phyloP scores from a whole-genome alignment of 495 filamentous ascomycete genomes.

The Aspergillus carlsbadensis region DNA sequence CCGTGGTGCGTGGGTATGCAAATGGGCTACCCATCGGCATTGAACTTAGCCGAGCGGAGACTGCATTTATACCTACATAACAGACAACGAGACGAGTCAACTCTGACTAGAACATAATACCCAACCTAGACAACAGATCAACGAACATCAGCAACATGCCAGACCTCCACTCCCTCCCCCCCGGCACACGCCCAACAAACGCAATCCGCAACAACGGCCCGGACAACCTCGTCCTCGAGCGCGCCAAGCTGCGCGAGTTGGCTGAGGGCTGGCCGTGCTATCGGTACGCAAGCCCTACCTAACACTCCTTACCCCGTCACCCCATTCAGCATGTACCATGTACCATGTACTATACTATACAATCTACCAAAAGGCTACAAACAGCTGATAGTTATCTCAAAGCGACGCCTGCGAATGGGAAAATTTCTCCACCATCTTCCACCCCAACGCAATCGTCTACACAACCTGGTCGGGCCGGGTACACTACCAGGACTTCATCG shows the following conservation, averaged over 20 bases:
- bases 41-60: background rate
- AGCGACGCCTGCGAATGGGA: conserved; percentile 64
- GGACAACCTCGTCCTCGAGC: conserved; percentile 45
- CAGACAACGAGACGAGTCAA: too few species aligned
- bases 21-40: background rate
- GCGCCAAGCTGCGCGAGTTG: conserved; percentile 58
- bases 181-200: conserved; percentile 26
- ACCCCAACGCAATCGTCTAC: conserved; percentile 57
- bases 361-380: too few species aligned
- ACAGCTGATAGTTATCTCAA: too few species aligned
- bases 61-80: too few species aligned
- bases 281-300: conserved; percentile 18
- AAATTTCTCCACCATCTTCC: conserved; percentile 62
- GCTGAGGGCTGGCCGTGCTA: conserved; percentile 69
- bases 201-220: conserved; percentile 58
- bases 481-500: conserved; percentile 55
- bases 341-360: too few species aligned
- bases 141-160: conserved; percentile 20
- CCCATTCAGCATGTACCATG: too few species aligned
- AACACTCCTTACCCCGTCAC: too few species aligned
- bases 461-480: conserved; percentile 62
- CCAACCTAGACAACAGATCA: too few species aligned
- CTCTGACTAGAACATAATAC: too few species aligned
- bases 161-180: conserved; percentile 31
- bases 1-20: too few species aligned